phyloP scores from a whole-genome alignment of 192 early-diverging fungal genomes.

The Cladochytrium replicatum region DNA sequence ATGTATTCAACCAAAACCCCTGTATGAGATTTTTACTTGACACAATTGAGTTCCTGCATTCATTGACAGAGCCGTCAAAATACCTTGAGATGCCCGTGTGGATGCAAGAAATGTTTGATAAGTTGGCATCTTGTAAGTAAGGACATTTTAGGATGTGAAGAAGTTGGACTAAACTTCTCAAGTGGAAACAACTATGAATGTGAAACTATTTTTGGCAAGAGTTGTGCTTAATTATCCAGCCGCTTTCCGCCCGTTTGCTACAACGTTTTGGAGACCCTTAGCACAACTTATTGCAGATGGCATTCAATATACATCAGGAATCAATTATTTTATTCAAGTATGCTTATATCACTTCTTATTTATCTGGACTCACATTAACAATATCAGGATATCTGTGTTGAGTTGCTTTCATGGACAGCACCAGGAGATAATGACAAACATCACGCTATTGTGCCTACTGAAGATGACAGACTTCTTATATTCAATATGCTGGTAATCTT shows the following conservation, averaged over 20 bases:
- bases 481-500: no score
- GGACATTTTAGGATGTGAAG: background rate
- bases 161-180: background rate
- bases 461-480: no score
- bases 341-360: constrained; percentile 1
- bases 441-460: background rate
- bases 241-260: constrained; percentile 48
- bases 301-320: constrained; percentile 37
- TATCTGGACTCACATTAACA: no score
- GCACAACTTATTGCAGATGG: constrained; percentile 43
- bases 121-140: constrained; percentile 20
- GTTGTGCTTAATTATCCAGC: constrained; percentile 54
- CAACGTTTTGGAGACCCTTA: constrained; percentile 49
- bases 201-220: constrained; percentile 54
- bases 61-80: no score
- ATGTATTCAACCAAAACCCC: constrained; percentile 44
- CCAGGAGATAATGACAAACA: constrained; percentile 33
- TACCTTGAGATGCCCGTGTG: constrained; percentile 41
- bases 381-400: constrained; percentile 49
- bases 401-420: constrained; percentile 56
- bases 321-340: constrained; percentile 66
- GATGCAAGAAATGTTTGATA: constrained; percentile 51
- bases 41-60: no score
- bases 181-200: constrained; percentile 40
- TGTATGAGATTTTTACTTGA: constrained; percentile 64